Conservation (phyloP, 1,284 basidiomycete genomes). For the Rhodotorula sp. region DNA sequence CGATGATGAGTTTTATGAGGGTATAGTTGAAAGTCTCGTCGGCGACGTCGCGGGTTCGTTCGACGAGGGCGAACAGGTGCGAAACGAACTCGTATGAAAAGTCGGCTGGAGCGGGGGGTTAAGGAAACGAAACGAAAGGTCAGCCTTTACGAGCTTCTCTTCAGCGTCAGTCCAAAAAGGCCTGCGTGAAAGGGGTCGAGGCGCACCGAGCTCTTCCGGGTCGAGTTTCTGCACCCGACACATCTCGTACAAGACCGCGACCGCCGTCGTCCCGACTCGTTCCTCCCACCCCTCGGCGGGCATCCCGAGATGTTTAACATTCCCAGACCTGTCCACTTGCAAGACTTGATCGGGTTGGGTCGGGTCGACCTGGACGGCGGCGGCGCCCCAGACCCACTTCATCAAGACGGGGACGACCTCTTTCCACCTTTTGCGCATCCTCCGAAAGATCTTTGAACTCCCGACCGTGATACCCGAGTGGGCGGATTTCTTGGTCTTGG, state of each 20-base stretch:
- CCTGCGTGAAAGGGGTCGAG: too few species aligned
- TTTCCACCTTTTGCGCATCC: slow-evolving; percentile 30
- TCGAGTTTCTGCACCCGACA: slow-evolving; percentile 82
- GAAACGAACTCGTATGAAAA: slow-evolving; percentile 85
- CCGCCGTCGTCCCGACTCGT: slow-evolving; percentile 48
- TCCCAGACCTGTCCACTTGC: slow-evolving; percentile 55
- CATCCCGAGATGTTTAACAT: slow-evolving; percentile 59
- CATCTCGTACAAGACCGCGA: slow-evolving; percentile 81
- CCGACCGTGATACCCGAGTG: slow-evolving; percentile 17
- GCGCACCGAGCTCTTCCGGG: slow-evolving; percentile 67
- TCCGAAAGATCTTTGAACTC: slow-evolving; percentile 31
- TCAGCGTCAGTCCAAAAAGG: too few species aligned
- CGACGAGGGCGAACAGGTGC: slow-evolving; percentile 87
- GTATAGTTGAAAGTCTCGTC: slow-evolving; percentile 93
- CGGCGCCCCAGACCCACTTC: slow-evolving; percentile 33
- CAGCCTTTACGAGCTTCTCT: too few species aligned
- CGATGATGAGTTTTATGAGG: slow-evolving; percentile 85
- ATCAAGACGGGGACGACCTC: slow-evolving; percentile 38
- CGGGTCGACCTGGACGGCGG: slow-evolving; percentile 56
- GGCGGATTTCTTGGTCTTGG: neutral
- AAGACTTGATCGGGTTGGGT: slow-evolving; percentile 56
- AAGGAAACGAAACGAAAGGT: neutral
- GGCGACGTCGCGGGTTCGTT: slow-evolving; percentile 78
- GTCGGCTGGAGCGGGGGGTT: slow-evolving; percentile 55
- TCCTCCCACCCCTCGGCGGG: slow-evolving; percentile 52